These are phyloP conservation scores for Cunninghamia lanceolata DNA, from an alignment of 75 land plant genomes.

Conservation along the genomic window DNA sequence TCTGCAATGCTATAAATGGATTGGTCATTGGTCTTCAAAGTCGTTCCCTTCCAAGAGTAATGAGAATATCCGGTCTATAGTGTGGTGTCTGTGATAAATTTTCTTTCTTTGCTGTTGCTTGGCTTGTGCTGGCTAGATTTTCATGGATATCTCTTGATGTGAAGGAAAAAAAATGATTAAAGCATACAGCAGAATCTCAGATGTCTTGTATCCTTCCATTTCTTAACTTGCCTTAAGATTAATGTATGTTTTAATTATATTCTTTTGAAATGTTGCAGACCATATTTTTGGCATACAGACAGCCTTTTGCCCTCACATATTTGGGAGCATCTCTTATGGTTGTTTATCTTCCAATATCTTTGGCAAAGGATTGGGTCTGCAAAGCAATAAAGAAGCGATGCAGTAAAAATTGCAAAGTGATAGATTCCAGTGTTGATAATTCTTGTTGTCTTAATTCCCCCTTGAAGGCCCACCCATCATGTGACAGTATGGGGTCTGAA, in stretches of 20 bases:
- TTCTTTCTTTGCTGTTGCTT: neutral
- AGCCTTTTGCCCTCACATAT: constrained; percentile 90
- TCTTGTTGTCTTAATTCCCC: constrained; percentile 38
- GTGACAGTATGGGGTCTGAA: constrained; percentile 50
- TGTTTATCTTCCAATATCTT: constrained; percentile 82
- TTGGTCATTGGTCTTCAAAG: neutral
- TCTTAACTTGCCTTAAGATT: neutral
- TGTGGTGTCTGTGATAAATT: neutral
- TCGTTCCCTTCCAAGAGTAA: neutral
- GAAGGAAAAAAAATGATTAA: neutral
- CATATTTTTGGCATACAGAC: constrained; percentile 84
- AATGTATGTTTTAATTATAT: neutral
- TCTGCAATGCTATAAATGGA: neutral
- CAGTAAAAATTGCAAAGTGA: constrained; percentile 23
- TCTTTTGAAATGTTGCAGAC: constrained; percentile 41
- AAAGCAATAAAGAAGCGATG: constrained; percentile 28
- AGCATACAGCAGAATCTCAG: neutral
- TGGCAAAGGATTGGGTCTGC: constrained; percentile 67
- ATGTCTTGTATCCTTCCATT: neutral
- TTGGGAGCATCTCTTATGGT: constrained; percentile 96
- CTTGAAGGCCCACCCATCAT: constrained; percentile 24
- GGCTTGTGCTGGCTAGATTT: neutral
- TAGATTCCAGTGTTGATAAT: constrained; percentile 24
- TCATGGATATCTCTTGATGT: neutral
- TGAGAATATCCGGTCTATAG: neutral